A percentile compares a stretch with the other conserved stretches of the same genome.
phyloP scores from a whole-genome alignment of 768 basidiomycete genomes.

The Kwoniella heveanensis region DNA sequence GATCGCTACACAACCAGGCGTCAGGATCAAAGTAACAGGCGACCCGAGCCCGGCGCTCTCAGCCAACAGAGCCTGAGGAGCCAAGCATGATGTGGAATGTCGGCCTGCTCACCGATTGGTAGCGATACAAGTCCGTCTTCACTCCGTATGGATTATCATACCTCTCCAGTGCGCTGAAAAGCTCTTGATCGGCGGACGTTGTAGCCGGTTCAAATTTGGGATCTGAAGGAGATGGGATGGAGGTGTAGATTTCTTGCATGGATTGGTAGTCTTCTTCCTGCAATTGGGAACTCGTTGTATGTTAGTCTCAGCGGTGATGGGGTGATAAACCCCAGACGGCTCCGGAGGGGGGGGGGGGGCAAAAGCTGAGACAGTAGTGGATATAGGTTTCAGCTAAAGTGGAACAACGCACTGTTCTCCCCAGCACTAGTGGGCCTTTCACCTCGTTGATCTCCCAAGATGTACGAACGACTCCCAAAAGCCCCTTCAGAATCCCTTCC shows the following conservation, averaged over 20 bases:
- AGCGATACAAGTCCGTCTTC: constrained; percentile 30
- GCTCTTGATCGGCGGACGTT: constrained; percentile 22
- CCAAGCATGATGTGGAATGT: not conserved
- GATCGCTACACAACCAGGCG: constrained; percentile 37
- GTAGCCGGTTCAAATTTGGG: constrained; percentile 4
- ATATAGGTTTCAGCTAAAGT: no score
- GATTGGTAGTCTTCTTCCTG: constrained; percentile 24
- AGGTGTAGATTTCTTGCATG: constrained; percentile 39
- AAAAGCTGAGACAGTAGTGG: no score
- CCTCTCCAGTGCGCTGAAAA: constrained; percentile 15
- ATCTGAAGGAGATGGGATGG: constrained; percentile 35
- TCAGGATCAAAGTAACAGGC: no score
- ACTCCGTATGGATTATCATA: constrained; percentile 30
- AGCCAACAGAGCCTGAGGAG: no score
- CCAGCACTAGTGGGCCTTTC: constrained; percentile 14
- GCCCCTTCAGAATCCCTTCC: constrained; percentile 4
- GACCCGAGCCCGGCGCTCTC: no score
- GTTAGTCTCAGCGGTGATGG: no score
- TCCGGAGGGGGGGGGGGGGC: no score
- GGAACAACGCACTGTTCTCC: constrained; percentile 23
- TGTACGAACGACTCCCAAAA: constrained; percentile 15
- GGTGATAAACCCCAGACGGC: no score
- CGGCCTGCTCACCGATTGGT: constrained; percentile 36
- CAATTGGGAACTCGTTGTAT: no score
- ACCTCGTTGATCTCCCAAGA: constrained; percentile 9